Conservation (phyloP, 139 green algal genomes). For the Chlamydomonas sphaeroides region DNA sequence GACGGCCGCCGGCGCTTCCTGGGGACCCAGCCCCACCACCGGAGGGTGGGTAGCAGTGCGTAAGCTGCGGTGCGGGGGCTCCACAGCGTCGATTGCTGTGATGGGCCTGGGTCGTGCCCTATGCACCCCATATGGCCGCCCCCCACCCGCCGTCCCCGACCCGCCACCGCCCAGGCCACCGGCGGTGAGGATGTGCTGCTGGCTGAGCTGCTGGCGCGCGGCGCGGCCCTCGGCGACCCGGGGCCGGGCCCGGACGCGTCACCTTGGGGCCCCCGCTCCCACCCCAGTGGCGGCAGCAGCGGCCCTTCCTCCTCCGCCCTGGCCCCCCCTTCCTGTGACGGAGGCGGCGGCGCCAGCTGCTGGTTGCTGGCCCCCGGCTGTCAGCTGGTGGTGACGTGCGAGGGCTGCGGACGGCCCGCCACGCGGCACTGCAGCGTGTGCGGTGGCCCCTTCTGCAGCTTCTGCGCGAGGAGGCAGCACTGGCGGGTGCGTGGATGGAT, state of each 20-base stretch:
- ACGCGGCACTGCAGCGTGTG: slow-evolving; percentile 62
- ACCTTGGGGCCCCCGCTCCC: slow-evolving; percentile 62
- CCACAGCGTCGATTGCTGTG: no score
- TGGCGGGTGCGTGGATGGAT: slow-evolving; percentile 58
- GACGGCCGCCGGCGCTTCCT: slow-evolving; percentile 72
- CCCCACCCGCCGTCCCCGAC: background rate
- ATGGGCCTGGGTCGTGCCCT: no score
- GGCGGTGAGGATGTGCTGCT: slow-evolving; percentile 81
- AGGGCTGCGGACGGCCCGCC: slow-evolving; percentile 84
- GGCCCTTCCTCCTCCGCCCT: no score
- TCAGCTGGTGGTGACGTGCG: slow-evolving; percentile 89
- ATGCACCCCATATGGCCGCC: no score
- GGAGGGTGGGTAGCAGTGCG: no score
- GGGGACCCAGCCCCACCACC: background rate
- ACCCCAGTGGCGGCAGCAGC: no score
- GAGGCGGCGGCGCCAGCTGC: no score
- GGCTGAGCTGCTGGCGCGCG: slow-evolving; percentile 64
- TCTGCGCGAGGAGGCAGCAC: slow-evolving; percentile 85
- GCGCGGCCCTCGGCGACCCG: no score
- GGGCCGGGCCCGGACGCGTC: slow-evolving; percentile 50
- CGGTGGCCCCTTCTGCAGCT: slow-evolving; percentile 72
- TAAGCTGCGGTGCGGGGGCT: no score
- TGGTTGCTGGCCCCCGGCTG: background rate
- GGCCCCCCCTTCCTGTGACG: no score
- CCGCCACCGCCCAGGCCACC: slow-evolving; percentile 8